A percentile compares a stretch with the other conserved stretches of the same genome.
These are phyloP conservation scores for Acanthamoeba sp. DNA, from an alignment of 208 protist species.

Conservation along the genomic window DNA sequence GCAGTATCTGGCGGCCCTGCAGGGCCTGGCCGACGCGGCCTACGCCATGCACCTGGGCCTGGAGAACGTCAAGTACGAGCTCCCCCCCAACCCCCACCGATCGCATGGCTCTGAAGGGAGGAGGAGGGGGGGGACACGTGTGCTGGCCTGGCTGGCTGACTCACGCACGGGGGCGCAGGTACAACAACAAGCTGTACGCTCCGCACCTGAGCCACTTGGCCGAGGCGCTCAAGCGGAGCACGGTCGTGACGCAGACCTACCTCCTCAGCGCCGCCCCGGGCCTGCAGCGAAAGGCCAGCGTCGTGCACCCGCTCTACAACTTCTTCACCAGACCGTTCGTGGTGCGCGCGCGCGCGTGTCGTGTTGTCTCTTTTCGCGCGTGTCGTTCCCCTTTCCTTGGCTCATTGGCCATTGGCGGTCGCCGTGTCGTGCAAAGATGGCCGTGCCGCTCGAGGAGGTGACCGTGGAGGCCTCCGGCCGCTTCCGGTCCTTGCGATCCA, in stretches of 20 bases:
- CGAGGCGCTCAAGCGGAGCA: background rate
- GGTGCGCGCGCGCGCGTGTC: background rate
- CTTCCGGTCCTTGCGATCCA: background rate
- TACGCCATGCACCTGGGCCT: conserved; percentile 43
- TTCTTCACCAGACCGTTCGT: background rate
- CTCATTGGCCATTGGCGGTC: too few species aligned
- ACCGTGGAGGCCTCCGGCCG: background rate
- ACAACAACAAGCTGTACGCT: conserved; percentile 44
- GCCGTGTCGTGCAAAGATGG: background rate
- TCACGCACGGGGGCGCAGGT: background rate
- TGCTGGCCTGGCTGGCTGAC: background rate
- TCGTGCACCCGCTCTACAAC: background rate
- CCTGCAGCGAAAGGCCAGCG: background rate
- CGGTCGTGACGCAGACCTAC: conserved; percentile 6
- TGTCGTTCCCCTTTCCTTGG: too few species aligned
- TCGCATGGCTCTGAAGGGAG: too few species aligned
- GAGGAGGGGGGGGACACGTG: too few species aligned
- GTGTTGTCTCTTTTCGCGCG: too few species aligned
- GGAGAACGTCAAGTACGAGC: background rate
- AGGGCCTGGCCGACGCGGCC: conserved; percentile 29
- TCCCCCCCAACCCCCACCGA: background rate
- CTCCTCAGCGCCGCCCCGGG: background rate
- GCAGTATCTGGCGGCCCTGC: background rate
- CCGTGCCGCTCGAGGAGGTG: conserved; percentile 47
- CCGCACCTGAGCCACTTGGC: conserved; percentile 31